Evolutionary conservation across 2,329 filamentous ascomycete species (phyloP).

Genomic region (Penicillium sp.): DNA sequence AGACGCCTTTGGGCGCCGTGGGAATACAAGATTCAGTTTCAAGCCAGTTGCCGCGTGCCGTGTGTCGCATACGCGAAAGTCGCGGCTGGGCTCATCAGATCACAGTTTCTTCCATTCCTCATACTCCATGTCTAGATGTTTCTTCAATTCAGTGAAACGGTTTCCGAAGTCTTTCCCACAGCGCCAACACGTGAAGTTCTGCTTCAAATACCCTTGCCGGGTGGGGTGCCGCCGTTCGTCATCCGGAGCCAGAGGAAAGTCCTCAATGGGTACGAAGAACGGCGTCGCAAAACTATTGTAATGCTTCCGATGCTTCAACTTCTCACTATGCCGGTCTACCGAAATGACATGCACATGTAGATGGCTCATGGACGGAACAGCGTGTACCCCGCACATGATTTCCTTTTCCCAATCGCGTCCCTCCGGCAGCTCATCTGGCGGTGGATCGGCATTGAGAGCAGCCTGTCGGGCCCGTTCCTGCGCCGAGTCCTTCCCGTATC

Average conservation of each 20-base stretch:
- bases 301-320: conserved; percentile 77
- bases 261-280: conserved; percentile 75
- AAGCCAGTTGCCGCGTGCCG: not conserved
- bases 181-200: conserved; percentile 77
- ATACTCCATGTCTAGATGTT: conserved; percentile 73
- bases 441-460: conserved; percentile 60
- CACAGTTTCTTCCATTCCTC: conserved; percentile 68
- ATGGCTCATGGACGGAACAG: conserved; percentile 86
- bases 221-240: conserved; percentile 62
- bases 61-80: not conserved
- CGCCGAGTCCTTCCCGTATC: conserved; percentile 62
- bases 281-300: conserved; percentile 88
- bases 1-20: conserved; percentile 3
- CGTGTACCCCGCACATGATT: conserved; percentile 76
- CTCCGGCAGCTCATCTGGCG: conserved; percentile 55
- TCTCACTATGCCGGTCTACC: conserved; percentile 70
- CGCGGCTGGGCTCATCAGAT: conserved; percentile 13
- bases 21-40: not conserved
- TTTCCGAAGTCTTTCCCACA: conserved; percentile 73
- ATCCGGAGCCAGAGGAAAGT: conserved; percentile 70
- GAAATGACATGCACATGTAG: conserved; percentile 87
- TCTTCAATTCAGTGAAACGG: conserved; percentile 70
- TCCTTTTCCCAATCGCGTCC: conserved; percentile 78
- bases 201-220: conserved; percentile 58
- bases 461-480: conserved; percentile 62